These are phyloP conservation scores for Yamadazyma tumulicola DNA, from an alignment of 805 yeast genomes.

Conservation along the genomic window DNA sequence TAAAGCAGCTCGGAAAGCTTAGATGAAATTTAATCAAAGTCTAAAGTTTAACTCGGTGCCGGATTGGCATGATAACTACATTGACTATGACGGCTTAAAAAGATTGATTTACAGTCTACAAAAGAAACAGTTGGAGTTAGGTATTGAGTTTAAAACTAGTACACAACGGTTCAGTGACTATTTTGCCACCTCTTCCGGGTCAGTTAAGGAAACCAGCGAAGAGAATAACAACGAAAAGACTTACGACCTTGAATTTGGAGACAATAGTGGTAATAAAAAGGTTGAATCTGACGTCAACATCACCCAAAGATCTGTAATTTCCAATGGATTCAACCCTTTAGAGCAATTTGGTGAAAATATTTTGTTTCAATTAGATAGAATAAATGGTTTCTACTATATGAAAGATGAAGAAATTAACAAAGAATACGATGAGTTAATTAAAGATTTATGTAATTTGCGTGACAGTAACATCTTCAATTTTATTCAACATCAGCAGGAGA, in stretches of 20 bases:
- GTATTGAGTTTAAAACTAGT: slow-evolving; percentile 7
- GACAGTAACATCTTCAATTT: slow-evolving; percentile 11
- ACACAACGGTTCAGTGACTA: slow-evolving; percentile 1
- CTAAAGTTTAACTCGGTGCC: slow-evolving; percentile 52
- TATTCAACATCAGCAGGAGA: slow-evolving; percentile 5
- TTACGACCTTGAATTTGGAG: slow-evolving; percentile 2
- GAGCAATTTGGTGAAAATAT: slow-evolving; percentile 47
- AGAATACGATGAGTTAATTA: slow-evolving; percentile 43
- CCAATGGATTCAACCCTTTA: slow-evolving; percentile 19
- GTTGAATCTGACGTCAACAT: not conserved
- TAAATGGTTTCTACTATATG: slow-evolving; percentile 48
- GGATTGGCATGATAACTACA: slow-evolving; percentile 47
- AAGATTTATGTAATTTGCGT: slow-evolving; percentile 35
- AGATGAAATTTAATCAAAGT: slow-evolving; percentile 51
- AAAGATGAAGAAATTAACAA: slow-evolving; percentile 45
- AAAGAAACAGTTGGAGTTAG: slow-evolving; percentile 26
- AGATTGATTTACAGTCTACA: slow-evolving; percentile 55
- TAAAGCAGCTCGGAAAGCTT: no score
- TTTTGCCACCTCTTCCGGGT: not conserved
- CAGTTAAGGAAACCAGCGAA: not conserved
- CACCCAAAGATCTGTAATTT: slow-evolving; percentile 3
- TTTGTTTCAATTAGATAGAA: slow-evolving; percentile 46
- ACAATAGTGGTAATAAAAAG: slow-evolving; percentile 1
- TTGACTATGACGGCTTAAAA: slow-evolving; percentile 49
- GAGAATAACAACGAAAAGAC: not conserved